Conservation (phyloP, 306 rosid genomes). For the Medicago lupulina region DNA sequence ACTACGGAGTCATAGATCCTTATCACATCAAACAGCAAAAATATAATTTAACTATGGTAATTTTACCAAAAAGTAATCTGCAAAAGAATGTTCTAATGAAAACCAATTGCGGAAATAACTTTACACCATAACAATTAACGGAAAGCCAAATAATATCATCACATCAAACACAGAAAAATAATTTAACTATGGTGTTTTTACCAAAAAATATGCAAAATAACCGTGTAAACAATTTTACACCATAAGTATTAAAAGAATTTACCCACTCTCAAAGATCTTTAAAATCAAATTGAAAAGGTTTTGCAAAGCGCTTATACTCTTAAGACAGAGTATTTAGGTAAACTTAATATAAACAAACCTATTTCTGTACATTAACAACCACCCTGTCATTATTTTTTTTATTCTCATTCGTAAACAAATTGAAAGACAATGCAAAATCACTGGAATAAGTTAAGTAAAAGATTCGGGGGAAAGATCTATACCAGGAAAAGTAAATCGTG, state of each 20-base stretch:
- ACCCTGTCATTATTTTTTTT: conserved; percentile 1
- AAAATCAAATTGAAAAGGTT: not conserved
- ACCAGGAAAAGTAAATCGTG: conserved; percentile 80
- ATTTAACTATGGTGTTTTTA: not conserved
- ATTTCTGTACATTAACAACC: not conserved
- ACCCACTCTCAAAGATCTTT: not conserved
- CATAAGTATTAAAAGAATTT: not conserved
- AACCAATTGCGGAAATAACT: not conserved
- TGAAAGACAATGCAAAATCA: conserved; percentile 18
- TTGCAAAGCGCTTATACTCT: not conserved
- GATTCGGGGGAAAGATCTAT: conserved; percentile 20
- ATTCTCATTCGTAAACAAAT: conserved; percentile 1
- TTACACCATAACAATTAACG: not conserved
- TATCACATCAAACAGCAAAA: not conserved
- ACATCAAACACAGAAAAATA: no score
- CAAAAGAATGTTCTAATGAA: not conserved
- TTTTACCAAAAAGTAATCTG: conserved; percentile 1
- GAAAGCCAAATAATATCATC: not conserved
- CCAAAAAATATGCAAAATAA: not conserved
- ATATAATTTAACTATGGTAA: not conserved
- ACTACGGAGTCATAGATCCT: not conserved
- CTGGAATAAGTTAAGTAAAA: not conserved
- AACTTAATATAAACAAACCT: not conserved
- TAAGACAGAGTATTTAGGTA: not conserved
- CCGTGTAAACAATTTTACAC: not conserved